Conservation (phyloP, 2,329 filamentous ascomycete species). For the Coniochaeta pulveracea region DNA sequence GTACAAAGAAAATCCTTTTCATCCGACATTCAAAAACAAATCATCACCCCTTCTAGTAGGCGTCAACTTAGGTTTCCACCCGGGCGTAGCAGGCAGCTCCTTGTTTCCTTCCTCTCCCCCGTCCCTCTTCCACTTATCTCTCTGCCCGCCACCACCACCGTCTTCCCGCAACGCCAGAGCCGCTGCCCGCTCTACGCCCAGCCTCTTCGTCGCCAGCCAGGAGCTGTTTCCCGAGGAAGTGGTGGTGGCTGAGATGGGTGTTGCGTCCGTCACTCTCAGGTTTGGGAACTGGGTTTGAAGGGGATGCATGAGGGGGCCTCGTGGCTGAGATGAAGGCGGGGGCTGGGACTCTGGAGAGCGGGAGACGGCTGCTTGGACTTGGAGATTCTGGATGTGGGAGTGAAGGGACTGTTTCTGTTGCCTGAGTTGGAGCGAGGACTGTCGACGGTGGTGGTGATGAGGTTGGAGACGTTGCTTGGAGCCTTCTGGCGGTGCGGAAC, state of each 20-base stretch:
- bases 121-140: conserved; percentile 13
- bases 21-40: conserved; percentile 48
- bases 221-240: neutral
- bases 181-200: conserved; percentile 36
- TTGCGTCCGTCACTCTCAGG: too few relatives aligned
- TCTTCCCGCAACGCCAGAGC: conserved; percentile 26
- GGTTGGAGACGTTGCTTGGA: neutral
- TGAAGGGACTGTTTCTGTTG: neutral
- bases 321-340: too few relatives aligned
- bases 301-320: too few relatives aligned
- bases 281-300: too few relatives aligned
- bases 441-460: neutral
- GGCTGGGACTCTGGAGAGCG: too few relatives aligned
- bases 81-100: conserved; percentile 33
- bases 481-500: neutral
- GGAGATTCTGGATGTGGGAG: too few relatives aligned
- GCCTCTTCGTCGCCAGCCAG: conserved; percentile 39
- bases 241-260: conserved; percentile 9
- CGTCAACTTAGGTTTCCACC: conserved; percentile 54
- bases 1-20: too few relatives aligned
- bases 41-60: conserved; percentile 57
- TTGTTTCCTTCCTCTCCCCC: conserved; percentile 9
- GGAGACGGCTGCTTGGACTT: too few relatives aligned
- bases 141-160: conserved; percentile 9
- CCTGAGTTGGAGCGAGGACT: neutral